phyloP scores from a whole-genome alignment of 169 alveolate species.

The Babesia ovis region DNA sequence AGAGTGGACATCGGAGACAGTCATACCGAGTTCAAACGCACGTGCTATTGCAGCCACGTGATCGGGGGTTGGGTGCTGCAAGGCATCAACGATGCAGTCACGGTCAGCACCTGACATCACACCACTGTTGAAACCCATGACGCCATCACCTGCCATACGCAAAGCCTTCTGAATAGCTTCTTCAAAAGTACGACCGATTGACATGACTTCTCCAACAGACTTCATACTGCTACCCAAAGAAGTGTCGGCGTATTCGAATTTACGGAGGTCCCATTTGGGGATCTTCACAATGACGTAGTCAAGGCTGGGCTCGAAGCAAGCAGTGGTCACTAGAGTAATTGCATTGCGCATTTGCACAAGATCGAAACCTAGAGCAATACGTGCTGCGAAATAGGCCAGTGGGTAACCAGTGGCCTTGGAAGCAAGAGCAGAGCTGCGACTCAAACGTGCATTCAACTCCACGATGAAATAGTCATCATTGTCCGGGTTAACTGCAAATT shows the following conservation, averaged over 20 bases:
- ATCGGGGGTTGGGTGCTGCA: constrained; percentile 75
- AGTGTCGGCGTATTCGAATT: constrained; percentile 82
- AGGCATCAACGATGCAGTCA: constrained; percentile 54
- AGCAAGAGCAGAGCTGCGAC: constrained; percentile 87
- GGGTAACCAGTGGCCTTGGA: constrained; percentile 91
- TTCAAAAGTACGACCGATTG: constrained; percentile 87
- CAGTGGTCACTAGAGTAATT: constrained; percentile 85
- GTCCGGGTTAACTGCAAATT: constrained; percentile 86
- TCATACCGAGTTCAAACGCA: constrained; percentile 80
- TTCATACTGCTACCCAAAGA: constrained; percentile 85
- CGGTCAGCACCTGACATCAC: constrained; percentile 51
- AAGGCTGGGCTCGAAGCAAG: constrained; percentile 89
- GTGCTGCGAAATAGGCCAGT: constrained; percentile 88
- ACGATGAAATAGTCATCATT: constrained; percentile 83
- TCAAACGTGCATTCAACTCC: constrained; percentile 88
- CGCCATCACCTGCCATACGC: constrained; percentile 75
- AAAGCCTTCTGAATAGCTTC: constrained; percentile 89
- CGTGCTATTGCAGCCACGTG: constrained; percentile 82
- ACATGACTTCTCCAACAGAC: constrained; percentile 90
- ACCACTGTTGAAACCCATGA: constrained; percentile 70
- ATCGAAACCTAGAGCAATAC: constrained; percentile 84
- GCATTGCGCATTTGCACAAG: constrained; percentile 77
- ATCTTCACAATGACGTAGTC: constrained; percentile 86
- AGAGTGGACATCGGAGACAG: constrained; percentile 77
- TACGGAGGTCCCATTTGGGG: constrained; percentile 87